These are phyloP conservation scores for Phlebiopsis flavidoalba DNA, from an alignment of 768 basidiomycete species.

Conservation along the genomic window DNA sequence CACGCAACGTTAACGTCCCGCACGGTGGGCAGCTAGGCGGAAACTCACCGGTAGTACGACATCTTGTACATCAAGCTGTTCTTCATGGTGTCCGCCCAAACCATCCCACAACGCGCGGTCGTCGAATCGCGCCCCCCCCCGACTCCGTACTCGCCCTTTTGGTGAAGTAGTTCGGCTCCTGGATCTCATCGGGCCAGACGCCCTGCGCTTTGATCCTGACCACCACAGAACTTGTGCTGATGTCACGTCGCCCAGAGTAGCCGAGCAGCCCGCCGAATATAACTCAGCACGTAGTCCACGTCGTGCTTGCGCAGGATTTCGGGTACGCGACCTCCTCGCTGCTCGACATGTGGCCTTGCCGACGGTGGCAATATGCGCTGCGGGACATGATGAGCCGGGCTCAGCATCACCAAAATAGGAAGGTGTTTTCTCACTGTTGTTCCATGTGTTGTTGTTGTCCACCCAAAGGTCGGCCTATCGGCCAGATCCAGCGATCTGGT, in stretches of 20 bases:
- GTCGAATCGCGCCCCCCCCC: constrained; percentile 77
- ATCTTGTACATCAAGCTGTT: constrained; percentile 99
- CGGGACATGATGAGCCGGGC: constrained; percentile 1
- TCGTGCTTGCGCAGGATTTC: constrained; percentile 95
- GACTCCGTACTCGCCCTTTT: constrained; percentile 88
- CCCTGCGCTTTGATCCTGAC: constrained; percentile 91
- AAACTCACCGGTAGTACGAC: constrained; percentile 82
- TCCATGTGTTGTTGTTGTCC: constrained; percentile 99
- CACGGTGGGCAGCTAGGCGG: neutral
- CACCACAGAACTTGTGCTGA: constrained; percentile 99
- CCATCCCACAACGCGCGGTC: too few species aligned
- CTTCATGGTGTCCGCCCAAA: constrained; percentile 79
- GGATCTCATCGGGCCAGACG: constrained; percentile 97
- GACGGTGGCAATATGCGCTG: constrained; percentile 96
- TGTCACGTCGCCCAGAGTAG: constrained; percentile 97
- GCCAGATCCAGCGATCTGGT: constrained; percentile 99
- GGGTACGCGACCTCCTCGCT: constrained; percentile 95
- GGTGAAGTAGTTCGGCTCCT: constrained; percentile 93
- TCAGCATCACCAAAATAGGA: constrained; percentile 5
- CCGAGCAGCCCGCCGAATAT: constrained; percentile 97
- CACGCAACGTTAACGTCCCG: neutral
- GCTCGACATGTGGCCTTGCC: constrained; percentile 97
- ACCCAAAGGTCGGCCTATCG: constrained; percentile 91
- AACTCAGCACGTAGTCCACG: constrained; percentile 93
- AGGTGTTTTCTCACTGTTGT: constrained; percentile 74